These are phyloP conservation scores for Volvox carteri DNA, from an alignment of 163 green algal species.

Conservation along the genomic window DNA sequence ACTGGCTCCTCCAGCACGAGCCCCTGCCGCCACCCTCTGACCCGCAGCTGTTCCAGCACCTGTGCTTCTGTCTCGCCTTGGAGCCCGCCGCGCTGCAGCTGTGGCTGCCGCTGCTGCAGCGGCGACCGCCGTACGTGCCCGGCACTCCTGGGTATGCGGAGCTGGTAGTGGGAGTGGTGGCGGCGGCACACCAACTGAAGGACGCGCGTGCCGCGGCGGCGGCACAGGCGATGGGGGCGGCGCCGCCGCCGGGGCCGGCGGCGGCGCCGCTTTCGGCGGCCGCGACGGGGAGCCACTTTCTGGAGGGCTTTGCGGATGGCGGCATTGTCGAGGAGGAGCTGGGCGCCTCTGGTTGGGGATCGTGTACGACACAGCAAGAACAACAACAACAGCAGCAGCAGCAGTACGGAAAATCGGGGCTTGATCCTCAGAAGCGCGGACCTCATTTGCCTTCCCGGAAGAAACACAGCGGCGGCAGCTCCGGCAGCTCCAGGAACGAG, in stretches of 20 bases:
- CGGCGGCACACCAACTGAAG: slow-evolving; percentile 32
- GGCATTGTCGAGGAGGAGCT: not conserved
- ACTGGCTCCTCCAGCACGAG: slow-evolving; percentile 47
- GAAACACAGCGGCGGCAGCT: not conserved
- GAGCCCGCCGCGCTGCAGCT: not conserved
- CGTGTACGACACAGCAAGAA: not conserved
- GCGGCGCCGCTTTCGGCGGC: not conserved
- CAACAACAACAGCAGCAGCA: not conserved
- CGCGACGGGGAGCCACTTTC: not conserved
- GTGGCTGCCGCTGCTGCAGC: slow-evolving; percentile 20
- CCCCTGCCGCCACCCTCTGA: slow-evolving; percentile 7
- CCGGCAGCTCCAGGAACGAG: not conserved
- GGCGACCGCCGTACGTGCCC: not conserved
- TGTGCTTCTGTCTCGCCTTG: slow-evolving; percentile 42
- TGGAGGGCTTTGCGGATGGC: not conserved
- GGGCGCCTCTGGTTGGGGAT: not conserved
- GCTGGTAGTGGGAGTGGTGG: slow-evolving; percentile 36
- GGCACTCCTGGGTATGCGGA: not conserved
- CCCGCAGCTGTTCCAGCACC: slow-evolving; percentile 34
- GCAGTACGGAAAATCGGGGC: not conserved
- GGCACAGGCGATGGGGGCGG: not conserved
- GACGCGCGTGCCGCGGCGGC: slow-evolving; percentile 23
- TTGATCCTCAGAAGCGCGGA: not conserved
- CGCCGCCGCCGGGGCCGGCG: not conserved
- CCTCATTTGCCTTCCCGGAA: not conserved